Percentiles rank a stretch among this genome's conserved stretches.
These are phyloP conservation scores for Sicyos baderoa DNA, from an alignment of 306 rosid genomes.

Conservation along the genomic window DNA sequence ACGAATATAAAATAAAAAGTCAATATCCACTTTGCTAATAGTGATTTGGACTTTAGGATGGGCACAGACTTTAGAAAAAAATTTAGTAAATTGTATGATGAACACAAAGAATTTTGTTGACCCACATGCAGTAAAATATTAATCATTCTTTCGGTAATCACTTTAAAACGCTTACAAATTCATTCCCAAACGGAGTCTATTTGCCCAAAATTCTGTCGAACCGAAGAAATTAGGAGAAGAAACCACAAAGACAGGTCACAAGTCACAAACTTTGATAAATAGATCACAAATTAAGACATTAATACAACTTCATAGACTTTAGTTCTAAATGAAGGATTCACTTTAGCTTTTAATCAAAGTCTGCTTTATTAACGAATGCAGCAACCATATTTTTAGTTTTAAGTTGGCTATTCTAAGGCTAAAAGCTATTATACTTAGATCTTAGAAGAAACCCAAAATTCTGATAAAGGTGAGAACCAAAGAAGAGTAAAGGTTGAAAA, in stretches of 20 bases:
- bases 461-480: not conserved
- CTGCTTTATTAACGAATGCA: conserved; percentile 7
- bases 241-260: not conserved
- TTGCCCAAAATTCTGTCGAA: too few relatives aligned
- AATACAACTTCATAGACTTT: not conserved
- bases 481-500: conserved; percentile 12
- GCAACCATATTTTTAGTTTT: not conserved
- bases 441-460: not conserved
- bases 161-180: not conserved
- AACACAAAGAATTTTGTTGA: too few relatives aligned
- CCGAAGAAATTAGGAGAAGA: not conserved
- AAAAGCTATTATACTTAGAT: not conserved
- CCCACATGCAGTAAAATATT: too few relatives aligned
- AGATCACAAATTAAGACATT: not conserved
- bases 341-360: not conserved
- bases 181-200: not conserved
- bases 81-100: too few relatives aligned
- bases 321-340: not conserved
- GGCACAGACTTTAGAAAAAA: not conserved
- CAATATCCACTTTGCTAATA: not conserved
- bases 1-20: too few relatives aligned
- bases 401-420: not conserved
- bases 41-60: not conserved
- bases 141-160: not conserved
- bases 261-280: too few relatives aligned